Evolutionary conservation across 257 asterid species (phyloP).

Genomic region (Lantana camara): DNA sequence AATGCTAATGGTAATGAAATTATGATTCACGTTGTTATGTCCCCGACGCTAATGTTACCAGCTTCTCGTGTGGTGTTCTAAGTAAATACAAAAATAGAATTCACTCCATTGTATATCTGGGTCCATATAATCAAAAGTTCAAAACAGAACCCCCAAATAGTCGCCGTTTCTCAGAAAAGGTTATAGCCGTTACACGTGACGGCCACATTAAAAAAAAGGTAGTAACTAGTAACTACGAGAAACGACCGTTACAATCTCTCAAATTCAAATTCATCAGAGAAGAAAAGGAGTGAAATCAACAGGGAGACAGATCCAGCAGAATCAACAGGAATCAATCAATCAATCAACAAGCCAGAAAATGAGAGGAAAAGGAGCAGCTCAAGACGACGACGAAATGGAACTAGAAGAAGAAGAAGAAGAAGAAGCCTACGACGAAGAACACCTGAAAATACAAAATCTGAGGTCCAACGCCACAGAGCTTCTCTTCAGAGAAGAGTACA

Average conservation of each 20-base stretch:
- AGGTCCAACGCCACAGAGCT: slow-evolving; percentile 85
- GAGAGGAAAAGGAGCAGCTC: slow-evolving; percentile 30
- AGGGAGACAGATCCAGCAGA: not conserved
- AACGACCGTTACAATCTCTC: slow-evolving; percentile 46
- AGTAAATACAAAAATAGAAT: too few species aligned
- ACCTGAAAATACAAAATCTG: slow-evolving; percentile 55
- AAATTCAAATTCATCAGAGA: slow-evolving; percentile 25
- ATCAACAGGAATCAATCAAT: not conserved
- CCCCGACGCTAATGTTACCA: too few species aligned
- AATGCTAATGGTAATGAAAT: too few species aligned
- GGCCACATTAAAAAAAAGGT: not conserved
- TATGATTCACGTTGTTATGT: too few species aligned
- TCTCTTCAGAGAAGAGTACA: slow-evolving; percentile 73
- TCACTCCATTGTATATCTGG: too few species aligned
- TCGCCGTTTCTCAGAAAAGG: not conserved
- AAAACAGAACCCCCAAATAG: slow-evolving; percentile 4
- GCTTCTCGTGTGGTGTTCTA: too few species aligned
- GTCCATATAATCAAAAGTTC: not conserved
- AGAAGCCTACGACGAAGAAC: too few species aligned
- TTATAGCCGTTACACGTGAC: slow-evolving; percentile 31
- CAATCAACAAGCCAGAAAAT: slow-evolving; percentile 10
- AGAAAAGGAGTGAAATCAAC: not conserved
- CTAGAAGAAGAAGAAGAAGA: slow-evolving; percentile 30
- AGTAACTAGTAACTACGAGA: not conserved
- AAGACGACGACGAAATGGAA: slow-evolving; percentile 27